phyloP scores from a whole-genome alignment of 305 asterid genomes.

The Fraxinus velutina region DNA sequence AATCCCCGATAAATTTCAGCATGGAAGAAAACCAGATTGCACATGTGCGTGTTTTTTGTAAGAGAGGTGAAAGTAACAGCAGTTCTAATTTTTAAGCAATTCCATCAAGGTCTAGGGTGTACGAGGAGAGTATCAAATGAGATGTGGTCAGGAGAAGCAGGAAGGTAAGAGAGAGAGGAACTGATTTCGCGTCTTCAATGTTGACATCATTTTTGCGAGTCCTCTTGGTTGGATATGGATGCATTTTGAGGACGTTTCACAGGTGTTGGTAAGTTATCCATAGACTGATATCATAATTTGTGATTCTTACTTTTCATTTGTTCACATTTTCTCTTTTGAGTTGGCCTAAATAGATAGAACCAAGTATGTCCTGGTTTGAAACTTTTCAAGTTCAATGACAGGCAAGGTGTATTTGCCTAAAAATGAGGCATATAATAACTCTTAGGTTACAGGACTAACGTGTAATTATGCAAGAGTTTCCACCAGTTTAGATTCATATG shows the following conservation, averaged over 20 bases:
- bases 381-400: neutral
- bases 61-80: neutral
- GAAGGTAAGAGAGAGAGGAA: neutral
- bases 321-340: neutral
- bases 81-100: neutral
- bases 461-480: neutral
- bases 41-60: neutral
- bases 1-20: neutral
- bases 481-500: neutral
- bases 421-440: neutral
- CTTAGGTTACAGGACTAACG: neutral
- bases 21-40: neutral
- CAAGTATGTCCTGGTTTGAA: neutral
- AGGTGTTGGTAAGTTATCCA: neutral
- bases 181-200: neutral
- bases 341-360: neutral
- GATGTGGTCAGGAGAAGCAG: neutral
- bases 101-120: neutral
- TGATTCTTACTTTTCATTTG: neutral
- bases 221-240: neutral
- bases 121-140: neutral
- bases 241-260: neutral
- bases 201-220: neutral
- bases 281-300: neutral
- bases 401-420: neutral